phyloP scores from a whole-genome alignment of 768 basidiomycete species.

The Leucocoprinus leucothites region DNA sequence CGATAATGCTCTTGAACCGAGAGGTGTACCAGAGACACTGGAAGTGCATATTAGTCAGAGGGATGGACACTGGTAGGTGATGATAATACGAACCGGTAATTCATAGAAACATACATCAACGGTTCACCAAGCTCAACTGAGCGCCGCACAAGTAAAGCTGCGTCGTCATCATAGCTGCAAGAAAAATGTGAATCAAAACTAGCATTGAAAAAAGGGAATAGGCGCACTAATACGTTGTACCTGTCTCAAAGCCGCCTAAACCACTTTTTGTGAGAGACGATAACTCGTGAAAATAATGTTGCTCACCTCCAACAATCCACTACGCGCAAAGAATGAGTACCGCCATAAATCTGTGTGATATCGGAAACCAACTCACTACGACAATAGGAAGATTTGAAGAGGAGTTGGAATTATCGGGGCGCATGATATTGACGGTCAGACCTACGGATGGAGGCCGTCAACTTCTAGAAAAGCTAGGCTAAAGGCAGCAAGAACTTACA shows the following conservation, averaged over 20 bases:
- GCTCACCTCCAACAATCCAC: constrained; percentile 45
- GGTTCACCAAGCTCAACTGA: constrained; percentile 42
- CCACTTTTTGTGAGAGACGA: background rate
- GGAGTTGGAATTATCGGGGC: constrained; percentile 31
- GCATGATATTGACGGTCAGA: constrained; percentile 45
- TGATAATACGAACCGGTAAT: constrained; percentile 36
- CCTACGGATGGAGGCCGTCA: constrained; percentile 19
- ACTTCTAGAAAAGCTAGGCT: no score
- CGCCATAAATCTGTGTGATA: background rate
- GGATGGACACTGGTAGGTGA: no score
- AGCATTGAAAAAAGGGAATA: background rate
- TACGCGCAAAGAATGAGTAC: constrained; percentile 11
- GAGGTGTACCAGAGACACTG: constrained; percentile 22
- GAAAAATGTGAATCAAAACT: background rate
- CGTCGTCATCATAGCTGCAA: constrained; percentile 36
- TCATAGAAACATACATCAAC: constrained; percentile 50
- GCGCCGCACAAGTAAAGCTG: constrained; percentile 34
- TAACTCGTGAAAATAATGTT: background rate
- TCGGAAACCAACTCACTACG: constrained; percentile 31
- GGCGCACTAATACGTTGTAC: constrained; percentile 20
- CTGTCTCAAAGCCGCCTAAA: constrained; percentile 25
- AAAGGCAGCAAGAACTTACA: constrained; percentile 15
- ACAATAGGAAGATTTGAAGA: constrained; percentile 44
- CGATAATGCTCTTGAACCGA: background rate
- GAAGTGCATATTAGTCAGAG: background rate